A percentile compares a stretch with the other conserved stretches of the same genome.
These are phyloP conservation scores for Apiospora hydei DNA, from an alignment of 2,329 filamentous ascomycete genomes.

Conservation along the genomic window DNA sequence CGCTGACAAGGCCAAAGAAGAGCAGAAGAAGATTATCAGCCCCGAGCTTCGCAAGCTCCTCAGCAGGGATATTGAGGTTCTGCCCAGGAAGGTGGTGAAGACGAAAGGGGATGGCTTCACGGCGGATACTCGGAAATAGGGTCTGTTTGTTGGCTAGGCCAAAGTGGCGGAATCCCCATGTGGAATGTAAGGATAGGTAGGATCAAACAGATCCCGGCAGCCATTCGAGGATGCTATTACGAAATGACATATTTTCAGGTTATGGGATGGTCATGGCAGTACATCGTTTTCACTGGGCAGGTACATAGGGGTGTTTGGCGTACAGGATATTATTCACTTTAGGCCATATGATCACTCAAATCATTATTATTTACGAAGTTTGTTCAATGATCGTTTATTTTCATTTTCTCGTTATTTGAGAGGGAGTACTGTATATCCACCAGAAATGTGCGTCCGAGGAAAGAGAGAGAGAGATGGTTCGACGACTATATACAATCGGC, in stretches of 20 bases:
- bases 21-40: slow-evolving; percentile 58
- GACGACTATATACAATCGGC: slow-evolving; percentile 8
- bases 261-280: background rate
- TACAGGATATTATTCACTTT: background rate
- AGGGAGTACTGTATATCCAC: background rate
- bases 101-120: slow-evolving; percentile 38
- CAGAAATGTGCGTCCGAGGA: background rate
- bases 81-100: slow-evolving; percentile 38
- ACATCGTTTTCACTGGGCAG: background rate
- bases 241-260: background rate
- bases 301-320: background rate
- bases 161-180: background rate
- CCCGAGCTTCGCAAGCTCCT: slow-evolving; percentile 63
- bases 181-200: slow-evolving; percentile 1
- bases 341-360: background rate
- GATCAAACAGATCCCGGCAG: background rate
- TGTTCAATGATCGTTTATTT: background rate
- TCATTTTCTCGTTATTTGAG: background rate
- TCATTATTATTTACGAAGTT: background rate
- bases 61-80: slow-evolving; percentile 47
- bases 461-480: background rate
- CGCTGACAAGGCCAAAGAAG: slow-evolving; percentile 47
- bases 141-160: background rate
- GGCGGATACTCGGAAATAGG: slow-evolving; percentile 32
- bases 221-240: background rate